Conservation (phyloP, 2,329 filamentous ascomycete species). For the Paecilomyces sp. region DNA sequence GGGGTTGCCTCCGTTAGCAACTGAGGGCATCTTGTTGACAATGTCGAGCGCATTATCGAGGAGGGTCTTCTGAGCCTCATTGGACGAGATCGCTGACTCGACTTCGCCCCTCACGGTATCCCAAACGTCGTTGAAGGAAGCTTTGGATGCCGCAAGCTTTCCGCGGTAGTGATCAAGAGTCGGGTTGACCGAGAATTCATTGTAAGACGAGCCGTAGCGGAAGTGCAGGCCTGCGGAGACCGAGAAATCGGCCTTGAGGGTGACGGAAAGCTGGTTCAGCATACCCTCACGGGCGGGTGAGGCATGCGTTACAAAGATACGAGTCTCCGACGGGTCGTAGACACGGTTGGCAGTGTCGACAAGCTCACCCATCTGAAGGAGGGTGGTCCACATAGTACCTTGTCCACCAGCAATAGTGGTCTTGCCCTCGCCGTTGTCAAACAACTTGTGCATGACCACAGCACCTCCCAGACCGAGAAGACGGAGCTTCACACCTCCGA, state of each 20-base stretch:
- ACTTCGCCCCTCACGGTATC: slow-evolving; percentile 96
- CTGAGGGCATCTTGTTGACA: slow-evolving; percentile 96
- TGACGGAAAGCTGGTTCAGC: slow-evolving; percentile 94
- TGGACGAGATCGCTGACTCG: slow-evolving; percentile 86
- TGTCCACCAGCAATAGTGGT: slow-evolving; percentile 98
- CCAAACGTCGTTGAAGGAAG: slow-evolving; percentile 98
- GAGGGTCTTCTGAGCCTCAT: slow-evolving; percentile 87
- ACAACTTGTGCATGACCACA: slow-evolving; percentile 99
- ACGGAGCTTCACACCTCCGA: slow-evolving; percentile 92
- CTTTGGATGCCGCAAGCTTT: slow-evolving; percentile 95
- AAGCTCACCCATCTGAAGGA: slow-evolving; percentile 95
- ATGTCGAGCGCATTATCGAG: slow-evolving; percentile 86
- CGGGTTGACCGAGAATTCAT: slow-evolving; percentile 98
- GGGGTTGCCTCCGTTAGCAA: slow-evolving; percentile 90
- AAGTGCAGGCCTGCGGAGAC: slow-evolving; percentile 97
- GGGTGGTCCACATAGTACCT: slow-evolving; percentile 98
- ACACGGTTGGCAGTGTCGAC: slow-evolving; percentile 97
- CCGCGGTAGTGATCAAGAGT: slow-evolving; percentile 97
- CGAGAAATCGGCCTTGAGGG: slow-evolving; percentile 95
- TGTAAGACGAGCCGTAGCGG: slow-evolving; percentile 98
- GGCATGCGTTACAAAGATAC: slow-evolving; percentile 92
- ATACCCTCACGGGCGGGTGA: slow-evolving; percentile 95
- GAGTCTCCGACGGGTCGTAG: slow-evolving; percentile 95
- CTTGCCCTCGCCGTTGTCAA: slow-evolving; percentile 95
- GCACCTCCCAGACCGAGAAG: slow-evolving; percentile 89